These are phyloP conservation scores for Alternaria dauci DNA, from an alignment of 2,329 filamentous ascomycete genomes.

Conservation along the genomic window DNA sequence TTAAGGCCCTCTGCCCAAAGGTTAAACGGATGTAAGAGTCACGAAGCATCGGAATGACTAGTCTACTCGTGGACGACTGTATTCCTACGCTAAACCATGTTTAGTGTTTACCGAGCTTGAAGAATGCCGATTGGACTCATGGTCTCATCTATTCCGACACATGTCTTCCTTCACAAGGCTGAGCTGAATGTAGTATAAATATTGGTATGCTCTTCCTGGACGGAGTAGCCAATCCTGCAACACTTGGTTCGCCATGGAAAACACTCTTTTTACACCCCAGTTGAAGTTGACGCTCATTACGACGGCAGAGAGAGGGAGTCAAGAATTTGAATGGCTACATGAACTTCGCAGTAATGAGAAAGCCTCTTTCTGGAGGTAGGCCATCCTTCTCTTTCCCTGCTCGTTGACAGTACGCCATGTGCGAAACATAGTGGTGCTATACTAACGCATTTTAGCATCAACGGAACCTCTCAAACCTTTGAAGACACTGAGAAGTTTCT, in stretches of 20 bases:
- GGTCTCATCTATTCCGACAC: slow-evolving; percentile 8
- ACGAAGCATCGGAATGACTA: slow-evolving; percentile 12
- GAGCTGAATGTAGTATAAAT: slow-evolving; percentile 1
- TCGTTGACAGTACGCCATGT: neutral
- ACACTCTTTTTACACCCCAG: slow-evolving; percentile 36
- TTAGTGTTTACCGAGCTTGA: slow-evolving; percentile 11
- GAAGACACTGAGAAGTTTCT: slow-evolving; percentile 40
- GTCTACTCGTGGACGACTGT: neutral
- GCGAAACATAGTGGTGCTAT: neutral
- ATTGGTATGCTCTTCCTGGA: neutral
- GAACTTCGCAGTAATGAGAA: slow-evolving; percentile 42
- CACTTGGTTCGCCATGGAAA: slow-evolving; percentile 31
- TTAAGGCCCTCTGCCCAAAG: neutral
- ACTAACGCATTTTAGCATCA: slow-evolving; percentile 29
- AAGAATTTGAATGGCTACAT: slow-evolving; percentile 49
- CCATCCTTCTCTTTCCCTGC: neutral
- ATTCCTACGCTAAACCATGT: slow-evolving; percentile 2
- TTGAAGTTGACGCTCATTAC: slow-evolving; percentile 44
- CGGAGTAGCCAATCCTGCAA: neutral
- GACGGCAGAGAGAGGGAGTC: slow-evolving; percentile 38
- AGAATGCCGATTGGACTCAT: slow-evolving; percentile 15
- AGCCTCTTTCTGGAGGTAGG: slow-evolving; percentile 45
- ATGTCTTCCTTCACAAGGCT: neutral
- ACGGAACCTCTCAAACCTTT: slow-evolving; percentile 32
- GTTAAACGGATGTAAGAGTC: neutral